These are phyloP conservation scores for Boletus vinaceobasis DNA, from an alignment of 768 basidiomycete genomes.

Conservation along the genomic window DNA sequence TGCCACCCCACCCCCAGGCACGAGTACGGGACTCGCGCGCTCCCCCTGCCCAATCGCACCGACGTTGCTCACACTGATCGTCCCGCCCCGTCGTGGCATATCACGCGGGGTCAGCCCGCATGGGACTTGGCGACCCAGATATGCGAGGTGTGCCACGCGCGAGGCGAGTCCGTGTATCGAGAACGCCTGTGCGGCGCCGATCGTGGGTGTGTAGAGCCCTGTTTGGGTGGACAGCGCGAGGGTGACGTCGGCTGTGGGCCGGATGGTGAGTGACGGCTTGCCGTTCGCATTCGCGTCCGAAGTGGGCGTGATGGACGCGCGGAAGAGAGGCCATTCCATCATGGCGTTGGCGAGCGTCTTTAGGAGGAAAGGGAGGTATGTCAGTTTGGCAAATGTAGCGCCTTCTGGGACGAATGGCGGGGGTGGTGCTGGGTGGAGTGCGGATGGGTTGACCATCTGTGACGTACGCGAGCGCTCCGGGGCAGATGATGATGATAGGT, in stretches of 20 bases:
- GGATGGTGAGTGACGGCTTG: slow-evolving; percentile 70
- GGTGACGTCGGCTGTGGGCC: slow-evolving; percentile 70
- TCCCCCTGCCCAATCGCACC: slow-evolving; percentile 76
- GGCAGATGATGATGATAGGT: slow-evolving; percentile 40
- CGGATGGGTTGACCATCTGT: slow-evolving; percentile 36
- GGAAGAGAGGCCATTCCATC: slow-evolving; percentile 82
- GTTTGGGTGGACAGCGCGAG: slow-evolving; percentile 78
- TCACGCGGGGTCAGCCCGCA: slow-evolving; percentile 60
- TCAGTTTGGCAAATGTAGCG: slow-evolving; percentile 62
- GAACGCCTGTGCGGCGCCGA: slow-evolving; percentile 49
- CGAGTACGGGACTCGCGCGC: slow-evolving; percentile 68
- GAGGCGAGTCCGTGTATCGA: slow-evolving; percentile 63
- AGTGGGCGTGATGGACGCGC: slow-evolving; percentile 61
- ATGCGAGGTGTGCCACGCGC: slow-evolving; percentile 54
- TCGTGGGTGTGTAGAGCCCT: slow-evolving; percentile 79
- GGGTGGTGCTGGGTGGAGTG: slow-evolving; percentile 38
- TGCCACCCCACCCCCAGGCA: slow-evolving; percentile 80
- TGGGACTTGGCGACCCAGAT: slow-evolving; percentile 66
- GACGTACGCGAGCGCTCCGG: slow-evolving; percentile 20
- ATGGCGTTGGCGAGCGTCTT: slow-evolving; percentile 80
- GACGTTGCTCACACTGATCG: slow-evolving; percentile 78
- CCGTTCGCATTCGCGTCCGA: slow-evolving; percentile 8
- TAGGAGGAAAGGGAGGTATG: slow-evolving; percentile 79
- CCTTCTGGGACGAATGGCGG: slow-evolving; percentile 45
- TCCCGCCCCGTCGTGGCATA: slow-evolving; percentile 74